These are phyloP conservation scores for Tritrichomonas musculus DNA, from an alignment of 208 protist genomes.

Conservation along the genomic window DNA sequence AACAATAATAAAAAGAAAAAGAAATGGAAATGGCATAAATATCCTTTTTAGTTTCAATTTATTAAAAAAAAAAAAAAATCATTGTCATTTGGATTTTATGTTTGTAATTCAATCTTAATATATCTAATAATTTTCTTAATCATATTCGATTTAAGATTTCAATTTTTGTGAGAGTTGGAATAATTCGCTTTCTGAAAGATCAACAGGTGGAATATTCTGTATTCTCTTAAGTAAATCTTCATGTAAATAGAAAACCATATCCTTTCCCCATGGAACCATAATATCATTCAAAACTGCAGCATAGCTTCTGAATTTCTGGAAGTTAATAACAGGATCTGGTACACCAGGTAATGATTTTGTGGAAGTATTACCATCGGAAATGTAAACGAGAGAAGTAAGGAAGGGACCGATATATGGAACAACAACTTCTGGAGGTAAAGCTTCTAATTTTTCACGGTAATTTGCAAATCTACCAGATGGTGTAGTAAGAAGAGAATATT, in stretches of 20 bases:
- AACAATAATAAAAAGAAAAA: too few relatives aligned
- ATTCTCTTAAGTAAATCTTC: neutral
- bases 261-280: neutral
- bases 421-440: neutral
- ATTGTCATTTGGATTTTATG: too few relatives aligned
- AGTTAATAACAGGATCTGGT: neutral
- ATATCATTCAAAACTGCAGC: neutral
- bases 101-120: too few relatives aligned
- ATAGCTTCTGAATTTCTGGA: neutral
- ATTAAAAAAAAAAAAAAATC: too few relatives aligned
- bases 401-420: conserved; percentile 23
- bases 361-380: neutral
- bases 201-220: neutral
- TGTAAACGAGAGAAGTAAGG: neutral
- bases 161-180: neutral
- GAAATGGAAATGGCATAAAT: too few relatives aligned
- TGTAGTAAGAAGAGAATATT: neutral
- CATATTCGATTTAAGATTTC: too few relatives aligned
- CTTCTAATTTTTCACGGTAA: neutral
- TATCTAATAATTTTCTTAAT: too few relatives aligned
- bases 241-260: neutral
- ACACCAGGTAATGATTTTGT: neutral
- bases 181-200: neutral
- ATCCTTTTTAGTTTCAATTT: too few relatives aligned
- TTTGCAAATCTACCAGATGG: neutral